Conservation (phyloP, 345 rosid genomes). For the Rhizophora mangle region DNA sequence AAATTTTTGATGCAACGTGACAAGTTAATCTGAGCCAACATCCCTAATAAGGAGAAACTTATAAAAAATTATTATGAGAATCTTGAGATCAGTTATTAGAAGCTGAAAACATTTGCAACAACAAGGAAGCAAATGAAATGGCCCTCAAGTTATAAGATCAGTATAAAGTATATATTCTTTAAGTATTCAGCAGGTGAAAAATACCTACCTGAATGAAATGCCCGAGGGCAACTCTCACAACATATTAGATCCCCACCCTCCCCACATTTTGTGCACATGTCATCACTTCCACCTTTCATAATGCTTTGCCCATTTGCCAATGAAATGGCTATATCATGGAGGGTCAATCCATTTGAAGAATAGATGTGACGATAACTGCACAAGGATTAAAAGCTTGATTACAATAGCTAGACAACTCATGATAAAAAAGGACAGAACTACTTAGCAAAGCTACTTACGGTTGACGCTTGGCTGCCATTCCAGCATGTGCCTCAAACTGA, state of each 20-base stretch:
- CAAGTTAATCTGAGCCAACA: too few relatives aligned
- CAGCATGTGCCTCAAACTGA: constrained; percentile 99
- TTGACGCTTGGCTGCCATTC: constrained; percentile 98
- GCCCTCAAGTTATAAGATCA: constrained; percentile 6
- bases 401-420: constrained; percentile 12
- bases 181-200: too few relatives aligned
- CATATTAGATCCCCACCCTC: constrained; percentile 70
- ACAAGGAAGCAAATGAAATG: not conserved
- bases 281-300: constrained; percentile 70
- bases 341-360: constrained; percentile 71
- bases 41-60: too few relatives aligned
- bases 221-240: constrained; percentile 82
- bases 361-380: constrained; percentile 90
- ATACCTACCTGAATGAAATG: constrained; percentile 70
- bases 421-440: constrained; percentile 13
- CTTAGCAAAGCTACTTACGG: constrained; percentile 61
- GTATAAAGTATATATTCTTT: not conserved
- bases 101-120: too few relatives aligned
- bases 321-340: constrained; percentile 89
- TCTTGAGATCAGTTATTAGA: too few relatives aligned
- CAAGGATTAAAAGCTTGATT: constrained; percentile 14
- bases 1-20: too few relatives aligned
- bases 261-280: constrained; percentile 88
- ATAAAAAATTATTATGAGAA: too few relatives aligned
- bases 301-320: constrained; percentile 74